Percentiles rank a stretch among this genome's conserved stretches.
phyloP scores from a whole-genome alignment of 2,329 filamentous ascomycete species.

The Epicoccum sorghinum region DNA sequence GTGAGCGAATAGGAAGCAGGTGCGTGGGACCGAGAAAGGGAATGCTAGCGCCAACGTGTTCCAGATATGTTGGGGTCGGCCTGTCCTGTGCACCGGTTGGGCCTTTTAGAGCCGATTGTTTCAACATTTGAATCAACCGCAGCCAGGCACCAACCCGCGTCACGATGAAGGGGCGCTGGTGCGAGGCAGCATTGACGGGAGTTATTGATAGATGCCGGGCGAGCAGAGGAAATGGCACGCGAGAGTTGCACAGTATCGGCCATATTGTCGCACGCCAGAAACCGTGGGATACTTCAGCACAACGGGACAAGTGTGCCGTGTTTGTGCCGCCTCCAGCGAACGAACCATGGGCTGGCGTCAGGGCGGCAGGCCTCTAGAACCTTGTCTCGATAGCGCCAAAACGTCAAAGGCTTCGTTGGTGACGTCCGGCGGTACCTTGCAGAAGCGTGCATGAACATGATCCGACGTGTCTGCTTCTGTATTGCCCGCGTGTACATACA shows the following conservation, averaged over 20 bases:
- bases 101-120: slow-evolving; percentile 28
- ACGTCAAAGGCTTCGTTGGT: slow-evolving; percentile 10
- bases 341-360: slow-evolving; percentile 9
- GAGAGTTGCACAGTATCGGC: slow-evolving; percentile 9
- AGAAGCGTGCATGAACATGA: slow-evolving; percentile 9
- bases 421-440: slow-evolving; percentile 19
- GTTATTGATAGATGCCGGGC: slow-evolving; percentile 7
- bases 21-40: slow-evolving; percentile 14
- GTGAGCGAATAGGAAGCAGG: slow-evolving; percentile 21
- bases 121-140: slow-evolving; percentile 23
- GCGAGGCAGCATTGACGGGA: slow-evolving; percentile 24
- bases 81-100: slow-evolving; percentile 21
- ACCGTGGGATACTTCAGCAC: neutral
- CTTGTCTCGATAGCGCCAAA: slow-evolving; percentile 12
- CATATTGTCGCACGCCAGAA: neutral
- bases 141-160: slow-evolving; percentile 17
- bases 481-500: neutral
- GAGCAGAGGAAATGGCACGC: slow-evolving; percentile 3
- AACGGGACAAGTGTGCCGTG: neutral
- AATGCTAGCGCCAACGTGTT: slow-evolving; percentile 32
- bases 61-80: slow-evolving; percentile 31
- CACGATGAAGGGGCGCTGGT: slow-evolving; percentile 17
- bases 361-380: slow-evolving; percentile 7
- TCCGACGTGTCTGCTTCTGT: slow-evolving; percentile 2
- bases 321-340: slow-evolving; percentile 8